These are phyloP conservation scores for Atalantia buxifolia DNA, from an alignment of 345 rosid species.

Conservation along the genomic window DNA sequence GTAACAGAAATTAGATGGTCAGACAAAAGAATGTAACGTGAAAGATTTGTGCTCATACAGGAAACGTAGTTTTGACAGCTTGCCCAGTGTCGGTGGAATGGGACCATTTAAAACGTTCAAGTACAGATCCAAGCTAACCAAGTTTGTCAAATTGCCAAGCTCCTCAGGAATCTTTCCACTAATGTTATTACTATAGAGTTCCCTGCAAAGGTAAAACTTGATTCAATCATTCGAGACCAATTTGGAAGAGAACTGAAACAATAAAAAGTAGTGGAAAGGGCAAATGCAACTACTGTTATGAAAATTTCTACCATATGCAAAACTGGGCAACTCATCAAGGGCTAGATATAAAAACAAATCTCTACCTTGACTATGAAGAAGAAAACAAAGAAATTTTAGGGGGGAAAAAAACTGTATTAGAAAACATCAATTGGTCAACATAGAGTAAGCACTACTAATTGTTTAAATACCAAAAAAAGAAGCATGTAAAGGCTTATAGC, in stretches of 20 bases:
- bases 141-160: constrained; percentile 72
- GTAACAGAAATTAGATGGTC: background rate
- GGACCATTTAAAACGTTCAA: constrained; percentile 53
- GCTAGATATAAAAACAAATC: background rate
- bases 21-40: constrained; percentile 1
- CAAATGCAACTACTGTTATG: background rate
- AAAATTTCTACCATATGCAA: background rate
- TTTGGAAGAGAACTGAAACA: background rate
- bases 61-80: constrained; percentile 62
- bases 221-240: constrained; percentile 7
- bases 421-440: background rate
- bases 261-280: background rate
- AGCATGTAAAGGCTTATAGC: background rate
- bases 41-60: constrained; percentile 46
- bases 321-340: background rate
- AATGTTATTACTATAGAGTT: constrained; percentile 71
- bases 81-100: constrained; percentile 58
- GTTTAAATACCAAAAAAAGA: too few relatives aligned
- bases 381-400: background rate
- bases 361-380: background rate
- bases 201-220: constrained; percentile 53
- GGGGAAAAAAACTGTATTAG: too few relatives aligned
- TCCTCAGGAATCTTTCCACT: constrained; percentile 70
- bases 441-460: background rate
- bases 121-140: constrained; percentile 98